phyloP scores from a whole-genome alignment of 495 filamentous ascomycete genomes.

The Podospora pseudoanserina region DNA sequence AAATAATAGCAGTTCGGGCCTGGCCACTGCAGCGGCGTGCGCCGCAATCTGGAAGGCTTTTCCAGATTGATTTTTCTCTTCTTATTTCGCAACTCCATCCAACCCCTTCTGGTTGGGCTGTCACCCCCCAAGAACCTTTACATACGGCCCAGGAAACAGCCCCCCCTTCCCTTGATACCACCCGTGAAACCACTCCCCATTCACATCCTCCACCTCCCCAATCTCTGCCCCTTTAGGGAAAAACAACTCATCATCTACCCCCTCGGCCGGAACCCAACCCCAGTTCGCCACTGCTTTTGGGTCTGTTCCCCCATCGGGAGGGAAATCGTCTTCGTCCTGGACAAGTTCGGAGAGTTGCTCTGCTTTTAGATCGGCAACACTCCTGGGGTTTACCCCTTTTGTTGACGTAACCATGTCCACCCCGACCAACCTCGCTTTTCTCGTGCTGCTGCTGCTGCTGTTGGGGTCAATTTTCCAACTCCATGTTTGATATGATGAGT shows the following conservation, averaged over 20 bases:
- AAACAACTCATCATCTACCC: slow-evolving; percentile 64
- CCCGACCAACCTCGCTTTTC: slow-evolving; percentile 30
- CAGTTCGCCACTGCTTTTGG: slow-evolving; percentile 60
- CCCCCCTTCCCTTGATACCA: slow-evolving; percentile 72
- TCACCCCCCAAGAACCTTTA: slow-evolving; percentile 32
- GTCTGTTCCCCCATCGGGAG: slow-evolving; percentile 68
- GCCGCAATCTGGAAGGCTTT: no score
- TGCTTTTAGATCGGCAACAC: not conserved
- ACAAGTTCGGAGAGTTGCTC: not conserved
- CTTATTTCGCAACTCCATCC: not conserved
- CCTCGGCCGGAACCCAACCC: slow-evolving; percentile 66
- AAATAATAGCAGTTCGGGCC: no score
- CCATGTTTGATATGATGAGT: not conserved
- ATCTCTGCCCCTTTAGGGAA: slow-evolving; percentile 83
- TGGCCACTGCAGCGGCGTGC: no score
- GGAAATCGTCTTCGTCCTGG: slow-evolving; percentile 43
- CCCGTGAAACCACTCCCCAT: slow-evolving; percentile 82
- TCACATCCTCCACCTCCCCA: slow-evolving; percentile 73
- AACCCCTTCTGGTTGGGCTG: no score
- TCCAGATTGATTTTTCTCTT: no score
- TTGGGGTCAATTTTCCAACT: not conserved
- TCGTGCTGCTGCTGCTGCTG: slow-evolving; percentile 16
- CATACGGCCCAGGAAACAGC: slow-evolving; percentile 72
- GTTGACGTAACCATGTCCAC: slow-evolving; percentile 28
- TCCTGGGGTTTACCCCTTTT: not conserved